phyloP scores from a whole-genome alignment of 495 filamentous ascomycete species.

The Daldinia grandis region DNA sequence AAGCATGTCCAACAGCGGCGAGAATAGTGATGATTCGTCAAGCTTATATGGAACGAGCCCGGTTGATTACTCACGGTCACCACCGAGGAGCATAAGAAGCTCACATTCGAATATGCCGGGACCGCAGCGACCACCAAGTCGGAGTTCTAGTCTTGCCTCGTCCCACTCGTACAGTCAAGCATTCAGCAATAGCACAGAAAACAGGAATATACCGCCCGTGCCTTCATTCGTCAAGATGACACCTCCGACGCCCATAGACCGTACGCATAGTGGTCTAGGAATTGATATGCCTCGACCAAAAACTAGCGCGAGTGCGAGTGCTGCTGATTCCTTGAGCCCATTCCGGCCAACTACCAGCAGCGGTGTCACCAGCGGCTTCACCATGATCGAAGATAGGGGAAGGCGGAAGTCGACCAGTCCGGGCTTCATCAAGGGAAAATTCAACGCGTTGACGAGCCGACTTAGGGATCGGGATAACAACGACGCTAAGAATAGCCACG shows the following conservation, averaged over 20 bases:
- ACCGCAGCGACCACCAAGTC: constrained; percentile 50
- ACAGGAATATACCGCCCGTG: constrained; percentile 36
- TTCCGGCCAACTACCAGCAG: constrained; percentile 25
- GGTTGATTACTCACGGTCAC: constrained; percentile 60
- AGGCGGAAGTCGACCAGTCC: constrained; percentile 37
- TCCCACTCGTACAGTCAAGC: constrained; percentile 50
- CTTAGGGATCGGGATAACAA: constrained; percentile 48
- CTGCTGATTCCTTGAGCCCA: constrained; percentile 35
- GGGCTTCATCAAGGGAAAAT: constrained; percentile 51
- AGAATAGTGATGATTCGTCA: constrained; percentile 61
- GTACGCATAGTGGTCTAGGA: constrained; percentile 44
- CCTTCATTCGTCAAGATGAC: constrained; percentile 53
- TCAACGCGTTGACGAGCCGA: constrained; percentile 50
- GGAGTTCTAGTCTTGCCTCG: constrained; percentile 58
- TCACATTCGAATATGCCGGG: constrained; percentile 51
- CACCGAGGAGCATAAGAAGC: constrained; percentile 53
- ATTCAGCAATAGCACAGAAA: constrained; percentile 13
- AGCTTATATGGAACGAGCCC: constrained; percentile 56
- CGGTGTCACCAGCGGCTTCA: constrained; percentile 10
- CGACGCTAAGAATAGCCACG: constrained; percentile 28
- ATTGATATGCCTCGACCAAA: constrained; percentile 42
- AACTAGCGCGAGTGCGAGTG: constrained; percentile 37
- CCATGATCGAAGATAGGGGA: constrained; percentile 28
- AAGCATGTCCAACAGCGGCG: constrained; percentile 43
- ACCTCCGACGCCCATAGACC: constrained; percentile 49